Conservation (phyloP, 2,329 filamentous ascomycete genomes). For the Neopestalotiopsis sp. region DNA sequence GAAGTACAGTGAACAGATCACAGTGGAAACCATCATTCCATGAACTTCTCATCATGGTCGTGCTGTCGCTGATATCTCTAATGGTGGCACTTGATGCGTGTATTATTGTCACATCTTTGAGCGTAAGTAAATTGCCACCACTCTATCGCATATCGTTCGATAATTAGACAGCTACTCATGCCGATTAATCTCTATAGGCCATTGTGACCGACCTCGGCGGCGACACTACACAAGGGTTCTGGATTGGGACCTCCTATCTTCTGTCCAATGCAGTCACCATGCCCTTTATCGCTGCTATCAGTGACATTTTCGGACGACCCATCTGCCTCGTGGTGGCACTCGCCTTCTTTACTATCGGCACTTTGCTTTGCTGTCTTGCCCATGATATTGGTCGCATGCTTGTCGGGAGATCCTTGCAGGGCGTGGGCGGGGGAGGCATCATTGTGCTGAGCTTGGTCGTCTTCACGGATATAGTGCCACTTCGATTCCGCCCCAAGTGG, state of each 20-base stretch:
- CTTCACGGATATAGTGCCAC: slow-evolving; percentile 44
- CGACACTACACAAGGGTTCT: slow-evolving; percentile 33
- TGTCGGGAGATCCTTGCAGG: slow-evolving; percentile 39
- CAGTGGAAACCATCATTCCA: too few relatives aligned
- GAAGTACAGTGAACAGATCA: too few relatives aligned
- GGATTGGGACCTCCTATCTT: slow-evolving; percentile 34
- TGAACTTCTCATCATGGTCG: too few relatives aligned
- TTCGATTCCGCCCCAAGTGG: slow-evolving; percentile 42
- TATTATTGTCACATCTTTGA: too few relatives aligned
- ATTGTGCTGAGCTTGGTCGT: slow-evolving; percentile 42
- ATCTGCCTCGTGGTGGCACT: slow-evolving; percentile 33
- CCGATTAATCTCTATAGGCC: slow-evolving; percentile 17
- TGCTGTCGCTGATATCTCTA: too few relatives aligned
- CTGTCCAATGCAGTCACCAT: slow-evolving; percentile 33
- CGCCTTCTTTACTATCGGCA: slow-evolving; percentile 45
- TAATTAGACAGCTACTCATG: too few relatives aligned
- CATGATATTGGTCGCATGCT: slow-evolving; percentile 37
- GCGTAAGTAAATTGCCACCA: too few relatives aligned
- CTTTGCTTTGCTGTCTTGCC: slow-evolving; percentile 39
- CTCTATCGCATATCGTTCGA: too few relatives aligned
- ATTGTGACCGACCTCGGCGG: slow-evolving; percentile 31
- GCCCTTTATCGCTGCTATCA: slow-evolving; percentile 35
- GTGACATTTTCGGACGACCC: slow-evolving; percentile 38
- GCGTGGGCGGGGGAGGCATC: slow-evolving; percentile 43
- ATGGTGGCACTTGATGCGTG: too few relatives aligned